A percentile compares a stretch with the other conserved stretches of the same genome.
These are phyloP conservation scores for Fusarium veterinarium DNA, from an alignment of 2,329 filamentous ascomycete genomes.

Conservation along the genomic window DNA sequence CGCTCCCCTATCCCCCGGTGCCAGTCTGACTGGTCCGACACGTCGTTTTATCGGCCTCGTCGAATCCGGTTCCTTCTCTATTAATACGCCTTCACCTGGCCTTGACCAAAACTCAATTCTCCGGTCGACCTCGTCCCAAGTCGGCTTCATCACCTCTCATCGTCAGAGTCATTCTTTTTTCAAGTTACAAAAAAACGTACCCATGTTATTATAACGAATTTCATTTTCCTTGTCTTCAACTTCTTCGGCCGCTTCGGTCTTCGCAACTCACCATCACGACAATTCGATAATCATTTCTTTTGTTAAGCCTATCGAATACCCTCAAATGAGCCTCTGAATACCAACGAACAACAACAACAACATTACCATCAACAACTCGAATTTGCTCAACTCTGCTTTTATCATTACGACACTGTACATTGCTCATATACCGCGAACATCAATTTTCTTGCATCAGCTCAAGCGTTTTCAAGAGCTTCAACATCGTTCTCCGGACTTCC, in stretches of 20 bases:
- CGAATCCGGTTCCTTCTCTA: conserved; percentile 38
- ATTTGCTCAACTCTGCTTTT: conserved; percentile 41
- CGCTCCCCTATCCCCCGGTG: conserved; percentile 46
- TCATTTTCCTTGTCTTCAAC: conserved; percentile 49
- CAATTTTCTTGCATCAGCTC: conserved; percentile 29
- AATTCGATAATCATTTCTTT: conserved; percentile 52
- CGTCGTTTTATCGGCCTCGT: conserved; percentile 46
- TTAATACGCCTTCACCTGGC: conserved; percentile 14
- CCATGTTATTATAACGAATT: conserved; percentile 60
- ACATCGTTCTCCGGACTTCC: conserved; percentile 17
- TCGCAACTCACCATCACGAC: conserved; percentile 47
- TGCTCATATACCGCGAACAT: conserved; percentile 42
- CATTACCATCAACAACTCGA: conserved; percentile 41
- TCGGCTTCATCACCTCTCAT: conserved; percentile 36
- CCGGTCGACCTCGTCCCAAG: conserved; percentile 47
- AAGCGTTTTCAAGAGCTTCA: conserved; percentile 29
- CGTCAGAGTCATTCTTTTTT: conserved; percentile 47
- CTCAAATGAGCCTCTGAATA: conserved; percentile 58
- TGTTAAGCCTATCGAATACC: conserved; percentile 50
- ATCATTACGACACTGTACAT: conserved; percentile 50
- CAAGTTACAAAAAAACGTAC: conserved; percentile 47
- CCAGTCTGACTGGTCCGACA: conserved; percentile 46
- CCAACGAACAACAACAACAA: conserved; percentile 46
- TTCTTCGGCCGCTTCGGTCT: conserved; percentile 47
- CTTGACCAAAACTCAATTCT: conserved; percentile 9